Conservation (phyloP, 352 stramenopile genomes). For the Globisporangium takayamanum region DNA sequence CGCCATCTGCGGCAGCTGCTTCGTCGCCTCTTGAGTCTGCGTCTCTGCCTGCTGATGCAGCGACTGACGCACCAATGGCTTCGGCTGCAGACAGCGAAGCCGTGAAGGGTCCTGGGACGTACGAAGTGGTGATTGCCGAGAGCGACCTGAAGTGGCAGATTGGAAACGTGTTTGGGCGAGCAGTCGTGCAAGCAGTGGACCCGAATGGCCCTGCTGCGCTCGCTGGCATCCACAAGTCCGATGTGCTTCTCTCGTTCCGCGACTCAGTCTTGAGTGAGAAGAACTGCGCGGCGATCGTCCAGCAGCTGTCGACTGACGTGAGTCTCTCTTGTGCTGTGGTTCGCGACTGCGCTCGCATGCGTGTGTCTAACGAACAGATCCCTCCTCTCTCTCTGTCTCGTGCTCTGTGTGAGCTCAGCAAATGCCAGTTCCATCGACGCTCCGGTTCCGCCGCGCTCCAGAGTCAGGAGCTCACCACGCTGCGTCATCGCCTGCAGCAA, state of each 20-base stretch:
- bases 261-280: constrained; percentile 69
- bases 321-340: constrained; percentile 1
- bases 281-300: constrained; percentile 71
- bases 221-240: constrained; percentile 77
- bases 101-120: constrained; percentile 56
- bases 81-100: constrained; percentile 29
- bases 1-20: neutral
- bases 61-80: constrained; percentile 14
- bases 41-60: constrained; percentile 3
- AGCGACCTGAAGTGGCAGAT: constrained; percentile 80
- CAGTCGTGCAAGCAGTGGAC: constrained; percentile 76
- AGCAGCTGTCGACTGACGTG: constrained; percentile 74
- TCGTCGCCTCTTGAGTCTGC: neutral
- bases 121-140: constrained; percentile 77
- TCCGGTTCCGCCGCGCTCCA: constrained; percentile 64
- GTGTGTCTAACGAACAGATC: neutral
- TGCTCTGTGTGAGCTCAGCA: constrained; percentile 20
- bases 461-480: constrained; percentile 16
- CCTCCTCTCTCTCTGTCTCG: neutral
- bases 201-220: constrained; percentile 50
- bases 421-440: constrained; percentile 54
- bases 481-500: neutral
- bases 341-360: neutral
- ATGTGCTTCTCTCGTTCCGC: constrained; percentile 73
- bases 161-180: constrained; percentile 75